phyloP scores from a whole-genome alignment of 345 rosid genomes.

The Dimocarpus longan region DNA sequence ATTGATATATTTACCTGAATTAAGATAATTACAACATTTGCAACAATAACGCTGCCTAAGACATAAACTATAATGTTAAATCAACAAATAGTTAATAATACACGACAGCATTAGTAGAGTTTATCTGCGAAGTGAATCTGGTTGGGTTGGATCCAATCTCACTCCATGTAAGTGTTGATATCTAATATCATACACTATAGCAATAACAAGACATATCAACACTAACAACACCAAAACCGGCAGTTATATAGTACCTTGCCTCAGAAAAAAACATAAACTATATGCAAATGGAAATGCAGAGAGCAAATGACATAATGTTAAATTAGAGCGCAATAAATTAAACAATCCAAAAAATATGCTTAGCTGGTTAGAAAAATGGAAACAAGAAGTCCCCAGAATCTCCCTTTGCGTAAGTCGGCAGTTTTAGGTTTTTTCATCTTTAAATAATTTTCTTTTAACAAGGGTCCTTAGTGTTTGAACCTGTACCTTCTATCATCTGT shows the following conservation, averaged over 20 bases:
- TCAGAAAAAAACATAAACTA: neutral
- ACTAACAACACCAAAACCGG: neutral
- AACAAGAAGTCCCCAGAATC: neutral
- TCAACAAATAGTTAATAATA: neutral
- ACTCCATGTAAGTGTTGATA: neutral
- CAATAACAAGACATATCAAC: neutral
- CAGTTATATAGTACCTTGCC: neutral
- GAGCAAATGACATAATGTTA: neutral
- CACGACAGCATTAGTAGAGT: neutral
- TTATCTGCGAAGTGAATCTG: neutral
- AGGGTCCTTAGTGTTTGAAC: neutral
- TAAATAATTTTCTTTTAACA: too few species aligned
- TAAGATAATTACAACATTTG: conserved; percentile 10
- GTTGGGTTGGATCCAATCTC: conserved; percentile 2
- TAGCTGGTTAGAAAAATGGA: neutral
- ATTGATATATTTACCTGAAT: conserved; percentile 81
- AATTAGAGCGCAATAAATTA: too few species aligned
- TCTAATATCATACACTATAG: neutral
- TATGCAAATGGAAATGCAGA: neutral
- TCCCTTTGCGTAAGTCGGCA: neutral
- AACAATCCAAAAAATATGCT: neutral
- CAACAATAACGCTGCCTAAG: neutral
- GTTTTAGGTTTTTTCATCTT: neutral
- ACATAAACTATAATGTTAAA: neutral
- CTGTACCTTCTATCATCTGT: neutral